Evolutionary conservation across 139 green algal genomes (phyloP).

Genomic region (Coelastrella sp.): DNA sequence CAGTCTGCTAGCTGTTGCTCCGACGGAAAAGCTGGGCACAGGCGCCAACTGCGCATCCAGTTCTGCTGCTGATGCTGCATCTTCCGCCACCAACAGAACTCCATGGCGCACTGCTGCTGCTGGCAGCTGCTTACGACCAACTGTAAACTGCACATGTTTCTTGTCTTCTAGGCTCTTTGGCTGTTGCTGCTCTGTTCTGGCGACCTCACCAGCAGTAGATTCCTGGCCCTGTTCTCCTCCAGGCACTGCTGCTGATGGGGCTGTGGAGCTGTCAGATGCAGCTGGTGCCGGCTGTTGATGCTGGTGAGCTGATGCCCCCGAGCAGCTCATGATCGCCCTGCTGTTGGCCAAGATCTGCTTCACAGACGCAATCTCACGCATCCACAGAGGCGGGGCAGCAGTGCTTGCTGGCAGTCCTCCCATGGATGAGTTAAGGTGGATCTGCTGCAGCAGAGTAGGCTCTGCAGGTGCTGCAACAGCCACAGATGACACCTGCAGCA

Average conservation of each 20-base stretch:
- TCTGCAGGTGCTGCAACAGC: slow-evolving; percentile 25
- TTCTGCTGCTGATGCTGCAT: background rate
- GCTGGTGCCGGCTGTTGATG: background rate
- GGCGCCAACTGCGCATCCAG: background rate
- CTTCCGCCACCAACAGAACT: slow-evolving; percentile 14
- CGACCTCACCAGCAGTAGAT: background rate
- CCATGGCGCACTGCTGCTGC: slow-evolving; percentile 30
- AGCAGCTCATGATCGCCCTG: background rate
- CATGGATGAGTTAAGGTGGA: background rate
- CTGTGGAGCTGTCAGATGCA: background rate
- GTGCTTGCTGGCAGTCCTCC: background rate
- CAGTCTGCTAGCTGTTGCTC: background rate
- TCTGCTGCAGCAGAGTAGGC: slow-evolving; percentile 2
- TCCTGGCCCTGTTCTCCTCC: no score
- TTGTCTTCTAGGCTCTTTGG: background rate
- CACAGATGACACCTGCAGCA: slow-evolving; percentile 3
- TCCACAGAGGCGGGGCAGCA: background rate
- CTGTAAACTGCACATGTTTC: background rate
- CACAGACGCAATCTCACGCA: background rate
- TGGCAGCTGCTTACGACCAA: background rate
- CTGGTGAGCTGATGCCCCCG: background rate
- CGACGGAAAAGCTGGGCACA: background rate
- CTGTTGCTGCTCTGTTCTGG: background rate
- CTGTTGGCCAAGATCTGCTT: slow-evolving; percentile 14
- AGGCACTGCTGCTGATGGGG: background rate